Evolutionary conservation across 1,284 basidiomycete species (phyloP), one percentile per base, ranked within the genome.

Genomic region (Irpex lacteus): DNA sequence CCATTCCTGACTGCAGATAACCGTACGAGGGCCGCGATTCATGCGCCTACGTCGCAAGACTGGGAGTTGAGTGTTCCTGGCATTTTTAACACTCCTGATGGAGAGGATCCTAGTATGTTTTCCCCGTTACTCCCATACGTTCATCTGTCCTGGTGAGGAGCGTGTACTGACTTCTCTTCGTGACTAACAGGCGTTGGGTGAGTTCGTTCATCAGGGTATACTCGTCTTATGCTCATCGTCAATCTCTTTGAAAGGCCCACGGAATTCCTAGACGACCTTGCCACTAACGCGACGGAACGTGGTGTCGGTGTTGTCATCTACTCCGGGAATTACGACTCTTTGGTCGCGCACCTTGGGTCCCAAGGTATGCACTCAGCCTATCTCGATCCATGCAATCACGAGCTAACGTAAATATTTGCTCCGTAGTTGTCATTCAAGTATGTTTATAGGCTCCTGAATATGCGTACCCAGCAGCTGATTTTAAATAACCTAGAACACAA

Each of bases 171-270:
- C 26, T 26, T 26, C 3, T 26, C 3, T 4, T 3, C 26, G 3
- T 4, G 26, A 26, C 26, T 2, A 26, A 26, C 26, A 26, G 26
- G 26, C 26, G 26, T 26, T 4, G 26, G 26, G 26, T 26, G 89
- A 90, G 0, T 85, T 90, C 32, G 80, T 90, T 21, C 88, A 90
- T 69, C 89, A 91, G 72, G 89, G 4, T 26, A 3, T 3, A 91
- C 72, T 82, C 89, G 53, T 83, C 82, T 57, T 87, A 86, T 44
- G 2, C 3, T 44, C 15, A 11, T 8, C 3, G 3, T 26, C 4
- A 3, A 26, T 26, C 26, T 26, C 26, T 26, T 26, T 26, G 26
- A 26, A 26, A 26, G 74, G 50, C 72, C 73, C 3, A 71, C 72
- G 67, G 71, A 69, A n/a, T 75, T 75, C 67, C 68, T 75, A 47